A percentile compares a stretch with the other conserved stretches of the same genome.
Evolutionary conservation across 768 basidiomycete genomes (phyloP).

Genomic region (Russula earlei): DNA sequence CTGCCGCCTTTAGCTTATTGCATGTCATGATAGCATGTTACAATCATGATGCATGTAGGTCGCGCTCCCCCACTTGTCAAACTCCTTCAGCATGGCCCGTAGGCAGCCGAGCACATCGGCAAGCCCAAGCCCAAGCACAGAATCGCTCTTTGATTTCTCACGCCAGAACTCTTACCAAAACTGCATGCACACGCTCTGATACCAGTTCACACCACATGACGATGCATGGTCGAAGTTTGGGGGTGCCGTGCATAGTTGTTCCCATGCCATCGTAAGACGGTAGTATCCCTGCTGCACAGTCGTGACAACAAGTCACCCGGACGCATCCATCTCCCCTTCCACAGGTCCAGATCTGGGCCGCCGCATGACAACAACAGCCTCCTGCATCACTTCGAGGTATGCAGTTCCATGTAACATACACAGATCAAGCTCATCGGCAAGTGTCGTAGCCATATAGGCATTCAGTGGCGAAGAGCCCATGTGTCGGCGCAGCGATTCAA

Average conservation of each 20-base stretch:
- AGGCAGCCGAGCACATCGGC: constrained; percentile 63
- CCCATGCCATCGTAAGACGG: constrained; percentile 59
- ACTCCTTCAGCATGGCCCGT: constrained; percentile 53
- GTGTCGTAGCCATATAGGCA: constrained; percentile 62
- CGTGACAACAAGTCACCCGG: constrained; percentile 44
- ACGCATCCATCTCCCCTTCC: constrained; percentile 27
- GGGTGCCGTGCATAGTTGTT: constrained; percentile 46
- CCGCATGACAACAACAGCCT: constrained; percentile 34
- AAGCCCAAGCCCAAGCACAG: constrained; percentile 46
- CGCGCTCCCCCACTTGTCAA: constrained; percentile 59
- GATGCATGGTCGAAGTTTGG: constrained; percentile 56
- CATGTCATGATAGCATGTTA: constrained; percentile 45
- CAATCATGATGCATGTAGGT: constrained; percentile 79
- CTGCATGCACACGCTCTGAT: constrained; percentile 61
- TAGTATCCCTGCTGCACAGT: constrained; percentile 59
- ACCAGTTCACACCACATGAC: constrained; percentile 59
- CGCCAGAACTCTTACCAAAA: constrained; percentile 77
- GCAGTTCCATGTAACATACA: constrained; percentile 51
- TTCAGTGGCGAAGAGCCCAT: constrained; percentile 56
- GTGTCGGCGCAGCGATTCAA: constrained; percentile 46
- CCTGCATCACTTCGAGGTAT: constrained; percentile 69
- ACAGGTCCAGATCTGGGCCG: constrained; percentile 15
- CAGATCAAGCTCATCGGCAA: constrained; percentile 62
- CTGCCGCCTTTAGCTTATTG: constrained; percentile 44
- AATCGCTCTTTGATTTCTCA: constrained; percentile 56